phyloP scores from a whole-genome alignment of 2,329 filamentous ascomycete species.

The Cucurbitaria berberidis region DNA sequence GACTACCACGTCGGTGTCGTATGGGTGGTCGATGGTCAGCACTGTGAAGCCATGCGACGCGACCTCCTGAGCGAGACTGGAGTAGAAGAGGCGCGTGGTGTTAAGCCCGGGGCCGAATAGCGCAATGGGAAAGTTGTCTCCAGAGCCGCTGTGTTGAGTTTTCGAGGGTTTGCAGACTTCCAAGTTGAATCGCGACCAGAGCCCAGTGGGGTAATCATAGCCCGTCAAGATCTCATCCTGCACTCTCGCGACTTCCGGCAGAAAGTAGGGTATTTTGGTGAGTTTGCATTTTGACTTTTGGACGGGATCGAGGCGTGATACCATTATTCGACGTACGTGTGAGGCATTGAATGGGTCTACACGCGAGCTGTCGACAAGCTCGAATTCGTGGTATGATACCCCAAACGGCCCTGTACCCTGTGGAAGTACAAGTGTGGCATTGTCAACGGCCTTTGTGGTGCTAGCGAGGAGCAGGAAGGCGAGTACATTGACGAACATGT shows the following conservation, averaged over 20 bases:
- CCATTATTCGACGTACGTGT: slow-evolving; percentile 22
- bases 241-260: slow-evolving; percentile 8
- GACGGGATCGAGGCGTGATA: slow-evolving; percentile 24
- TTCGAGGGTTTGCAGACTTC: neutral
- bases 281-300: slow-evolving; percentile 6
- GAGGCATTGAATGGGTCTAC: slow-evolving; percentile 19
- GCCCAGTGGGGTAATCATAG: neutral
- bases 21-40: slow-evolving; percentile 57
- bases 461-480: too few relatives aligned
- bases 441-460: neutral
- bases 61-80: slow-evolving; percentile 51
- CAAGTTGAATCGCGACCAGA: neutral
- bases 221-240: slow-evolving; percentile 19
- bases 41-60: slow-evolving; percentile 56
- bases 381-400: slow-evolving; percentile 5
- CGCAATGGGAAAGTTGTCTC: slow-evolving; percentile 23
- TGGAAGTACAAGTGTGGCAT: neutral
- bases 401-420: slow-evolving; percentile 3
- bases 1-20: slow-evolving; percentile 54
- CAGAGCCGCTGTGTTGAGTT: neutral
- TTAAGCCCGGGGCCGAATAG: slow-evolving; percentile 55
- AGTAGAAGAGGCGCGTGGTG: slow-evolving; percentile 51
- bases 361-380: slow-evolving; percentile 17
- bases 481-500: neutral
- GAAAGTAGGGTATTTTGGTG: slow-evolving; percentile 14